Base-by-base conservation (phyloP, 1,284 basidiomycete genomes). In the Ganoderma lingzhi region DNA sequence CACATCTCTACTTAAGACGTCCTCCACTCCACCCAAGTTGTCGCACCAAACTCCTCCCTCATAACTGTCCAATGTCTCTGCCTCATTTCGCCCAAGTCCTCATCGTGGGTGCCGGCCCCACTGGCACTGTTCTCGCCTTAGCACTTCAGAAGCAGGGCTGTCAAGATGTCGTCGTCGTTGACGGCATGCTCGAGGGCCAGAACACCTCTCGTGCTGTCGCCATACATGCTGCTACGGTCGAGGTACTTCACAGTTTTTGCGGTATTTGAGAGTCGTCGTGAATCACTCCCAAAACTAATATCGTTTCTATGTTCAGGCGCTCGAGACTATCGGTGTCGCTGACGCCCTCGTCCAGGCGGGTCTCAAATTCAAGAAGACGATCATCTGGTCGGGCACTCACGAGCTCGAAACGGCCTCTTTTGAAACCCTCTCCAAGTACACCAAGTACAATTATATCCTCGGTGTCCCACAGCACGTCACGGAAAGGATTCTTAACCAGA, bases 61-160 rank as follows among this genome's bases (percentile, higher is more conserved):
- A 44, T 53, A 28, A 42, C 42, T 19, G 35, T 56, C 28, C 42
- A 17, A 80, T 80, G 80, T 71, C 78, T 41, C 70, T 82, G n/a
- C 81, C 81, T 1, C 53, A 69, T 5, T 69, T 71, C 35, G 76
- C 78, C 42, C 76, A 81, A 66, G 76, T 86, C 61, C 82, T 86
- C 67, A 79, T 87, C 37, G 81, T 87, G n/a, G 85, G 86, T 41
- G 84, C 82, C 32, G 85, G 86, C 15, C 86, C 86, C 17, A 78
- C 80, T 3, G 85, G 85, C 12, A 78, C 87, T 48, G 77, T 82
- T 28, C 77, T 80, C 66, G 85, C 85, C 37, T 76, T 86, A 15
- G 81, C 86, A 28, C 82, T 87, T 2, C 72, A 81, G 30, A 79
- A 84, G n/a, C 77, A 84, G 41, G 84, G 84, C 4, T 79, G 82